Percentiles rank a stretch among this genome's conserved stretches.
phyloP scores from a whole-genome alignment of 352 stramenopile species.

The Globisporangium okanoganense region DNA sequence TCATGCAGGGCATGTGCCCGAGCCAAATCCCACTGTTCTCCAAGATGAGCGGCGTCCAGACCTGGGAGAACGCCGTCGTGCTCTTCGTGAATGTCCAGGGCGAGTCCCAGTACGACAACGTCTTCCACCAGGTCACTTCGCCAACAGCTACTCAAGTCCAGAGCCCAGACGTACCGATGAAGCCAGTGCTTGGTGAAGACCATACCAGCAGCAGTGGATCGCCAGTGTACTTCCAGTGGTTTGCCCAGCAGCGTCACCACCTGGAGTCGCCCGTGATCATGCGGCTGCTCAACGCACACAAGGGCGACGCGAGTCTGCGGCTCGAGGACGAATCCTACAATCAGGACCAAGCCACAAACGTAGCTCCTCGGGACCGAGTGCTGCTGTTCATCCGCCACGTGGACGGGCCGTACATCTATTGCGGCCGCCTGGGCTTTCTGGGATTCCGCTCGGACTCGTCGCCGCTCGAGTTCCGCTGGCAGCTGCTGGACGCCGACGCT shows the following conservation, averaged over 20 bases:
- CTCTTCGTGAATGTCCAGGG: slow-evolving; percentile 53
- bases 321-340: slow-evolving; percentile 30
- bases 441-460: slow-evolving; percentile 23
- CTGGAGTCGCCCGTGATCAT: slow-evolving; percentile 25
- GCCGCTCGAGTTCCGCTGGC: slow-evolving; percentile 65
- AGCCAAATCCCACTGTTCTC: slow-evolving; percentile 23
- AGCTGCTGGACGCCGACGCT: slow-evolving; percentile 42
- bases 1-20: slow-evolving; percentile 49
- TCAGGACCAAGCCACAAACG: neutral
- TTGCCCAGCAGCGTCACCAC: slow-evolving; percentile 31
- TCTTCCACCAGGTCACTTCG: slow-evolving; percentile 32
- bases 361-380: slow-evolving; percentile 21
- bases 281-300: slow-evolving; percentile 25
- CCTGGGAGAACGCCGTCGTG: slow-evolving; percentile 47
- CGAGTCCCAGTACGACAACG: slow-evolving; percentile 37
- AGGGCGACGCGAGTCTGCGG: slow-evolving; percentile 25
- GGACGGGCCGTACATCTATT: slow-evolving; percentile 64
- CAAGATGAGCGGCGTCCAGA: slow-evolving; percentile 46
- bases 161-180: neutral
- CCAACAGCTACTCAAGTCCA: neutral
- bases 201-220: too few species aligned
- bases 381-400: slow-evolving; percentile 54
- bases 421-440: slow-evolving; percentile 49
- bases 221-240: slow-evolving; percentile 57
- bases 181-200: neutral